phyloP scores from a whole-genome alignment of 225 moss, liverwort and hornwort genomes.

The Polytrichum formosum region DNA sequence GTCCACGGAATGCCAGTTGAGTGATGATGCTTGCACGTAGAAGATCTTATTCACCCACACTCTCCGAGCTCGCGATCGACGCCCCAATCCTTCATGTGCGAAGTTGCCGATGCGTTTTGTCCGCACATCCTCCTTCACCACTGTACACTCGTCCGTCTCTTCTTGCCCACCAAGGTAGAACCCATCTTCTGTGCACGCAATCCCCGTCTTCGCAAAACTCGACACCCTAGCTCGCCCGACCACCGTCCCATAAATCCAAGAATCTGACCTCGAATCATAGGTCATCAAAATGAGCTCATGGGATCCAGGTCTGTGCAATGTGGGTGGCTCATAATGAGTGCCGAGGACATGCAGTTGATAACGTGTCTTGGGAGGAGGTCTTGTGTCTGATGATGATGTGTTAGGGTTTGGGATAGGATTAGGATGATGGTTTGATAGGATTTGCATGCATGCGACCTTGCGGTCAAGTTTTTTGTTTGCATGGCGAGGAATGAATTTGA shows the following conservation, averaged over 20 bases:
- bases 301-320: constrained; percentile 24
- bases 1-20: constrained; percentile 51
- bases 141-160: constrained; percentile 31
- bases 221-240: constrained; percentile 36
- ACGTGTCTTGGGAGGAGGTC: constrained; percentile 7
- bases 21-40: constrained; percentile 32
- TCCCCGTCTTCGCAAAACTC: constrained; percentile 32
- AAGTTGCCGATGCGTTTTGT: background rate
- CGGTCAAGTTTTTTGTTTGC: constrained; percentile 43
- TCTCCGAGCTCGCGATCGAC: constrained; percentile 10
- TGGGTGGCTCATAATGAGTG: constrained; percentile 40
- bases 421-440: constrained; percentile 10
- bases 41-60: constrained; percentile 53
- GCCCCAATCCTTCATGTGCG: constrained; percentile 8
- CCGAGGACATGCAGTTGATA: constrained; percentile 48
- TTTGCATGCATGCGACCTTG: constrained; percentile 45
- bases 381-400: background rate
- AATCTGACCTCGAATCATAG: constrained; percentile 40
- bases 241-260: constrained; percentile 41
- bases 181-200: constrained; percentile 33
- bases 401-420: background rate
- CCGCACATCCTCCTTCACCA: constrained; percentile 11
- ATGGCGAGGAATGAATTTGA: constrained; percentile 48
- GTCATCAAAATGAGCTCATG: constrained; percentile 54
- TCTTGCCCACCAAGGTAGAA: constrained; percentile 57